Base-by-base conservation (phyloP, 257 asterid species). In the Gentiana dahurica region DNA sequence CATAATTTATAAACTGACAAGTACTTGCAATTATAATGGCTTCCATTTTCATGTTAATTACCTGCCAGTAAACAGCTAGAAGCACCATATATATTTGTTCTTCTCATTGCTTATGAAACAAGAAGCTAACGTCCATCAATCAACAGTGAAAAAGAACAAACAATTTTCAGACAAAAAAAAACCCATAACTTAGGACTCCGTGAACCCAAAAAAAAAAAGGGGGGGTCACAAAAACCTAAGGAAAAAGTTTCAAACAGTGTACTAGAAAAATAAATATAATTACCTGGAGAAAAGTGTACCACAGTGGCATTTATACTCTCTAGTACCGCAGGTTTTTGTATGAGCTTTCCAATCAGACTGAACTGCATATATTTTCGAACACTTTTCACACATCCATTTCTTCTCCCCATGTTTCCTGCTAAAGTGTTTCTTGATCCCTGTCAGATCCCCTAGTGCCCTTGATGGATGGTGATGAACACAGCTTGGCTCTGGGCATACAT, bases 281-380 rank as follows among this genome's bases (percentile, higher is more conserved):
- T 66, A 85, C 97, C 97, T 85, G 76, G 97, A 77, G 76, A 88
- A 88, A 52, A 82, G 69, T 70, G 90, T 82, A 49, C 97, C 97
- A 76, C 97, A 88, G 33, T 88, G 95, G 63, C 97, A 88, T 61
- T 79, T 74, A 56, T 88, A 85, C 72, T 88, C 95, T 45, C 88
- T 73, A 1, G 97, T 82, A 36, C 97, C 97, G 60, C 97, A 88
- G n/a, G 85, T 88, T 55, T 85, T 88, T 2, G 82, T 68, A 39
- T 88, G 97, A 38, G 97, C 97, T 51, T 88, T 88, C 95, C 95
- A 85, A 63, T 88, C 97, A 0, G 97, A 85, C 55, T 83, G 97
- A 64, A 88, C 97, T 0, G 97, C 97, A 58, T 88, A 88, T 8
- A 81, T 71, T 76, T 88, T 87, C 0, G 87, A 77, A 51, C 95